Evolutionary conservation across 2,329 filamentous ascomycete genomes (phyloP), one percentile per base, ranked within the genome.

Genomic region (Plenodomus lindquistii): DNA sequence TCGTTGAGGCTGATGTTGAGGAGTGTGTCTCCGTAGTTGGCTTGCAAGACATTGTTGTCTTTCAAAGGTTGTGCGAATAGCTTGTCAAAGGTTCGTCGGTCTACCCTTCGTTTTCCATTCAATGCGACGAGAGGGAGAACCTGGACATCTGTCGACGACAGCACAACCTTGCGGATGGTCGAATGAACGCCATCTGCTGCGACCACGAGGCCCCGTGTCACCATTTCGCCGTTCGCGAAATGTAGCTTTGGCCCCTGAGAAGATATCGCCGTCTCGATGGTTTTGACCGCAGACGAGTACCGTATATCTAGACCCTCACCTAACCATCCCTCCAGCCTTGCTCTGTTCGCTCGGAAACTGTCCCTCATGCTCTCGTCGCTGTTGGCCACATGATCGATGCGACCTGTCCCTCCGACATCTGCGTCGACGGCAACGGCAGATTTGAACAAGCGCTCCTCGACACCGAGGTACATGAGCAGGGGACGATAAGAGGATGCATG

Each of bases 171-270:
- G 21, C 72, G 62, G 1, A 70, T 34, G 2, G 29, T 21, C 1
- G 74, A 76, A 47, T 77, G 73, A 1, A 64, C 59, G 5, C 75
- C 75, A 46, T 76, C 74, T 1, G 65, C 63, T 2, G 59, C 74
- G 21, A 76, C 46, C 0, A 75, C 50, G n/a, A 66, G 39, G 1
- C 54, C 47, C 17, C 45, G 53, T 7, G 49, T 36, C 2, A 48
- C 17, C 10, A 16, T 42, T 24, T 52, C 24, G 13, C 57, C 58
- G 11, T 63, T 57, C 2, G 48, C 31, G 18, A 62, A 59, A 1
- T 38, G 36, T 10, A 60, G 21, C 11, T 10, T 17, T 7, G 38
- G 17, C 2, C 35, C 51, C 20, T 22, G 21, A 2, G 16, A 47
- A 31, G 35, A 46, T 2, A 22, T 43, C 16, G 34, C 45, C 1